Evolutionary conservation across 805 yeast genomes (phyloP).

Genomic region (Ogataea neopini): DNA sequence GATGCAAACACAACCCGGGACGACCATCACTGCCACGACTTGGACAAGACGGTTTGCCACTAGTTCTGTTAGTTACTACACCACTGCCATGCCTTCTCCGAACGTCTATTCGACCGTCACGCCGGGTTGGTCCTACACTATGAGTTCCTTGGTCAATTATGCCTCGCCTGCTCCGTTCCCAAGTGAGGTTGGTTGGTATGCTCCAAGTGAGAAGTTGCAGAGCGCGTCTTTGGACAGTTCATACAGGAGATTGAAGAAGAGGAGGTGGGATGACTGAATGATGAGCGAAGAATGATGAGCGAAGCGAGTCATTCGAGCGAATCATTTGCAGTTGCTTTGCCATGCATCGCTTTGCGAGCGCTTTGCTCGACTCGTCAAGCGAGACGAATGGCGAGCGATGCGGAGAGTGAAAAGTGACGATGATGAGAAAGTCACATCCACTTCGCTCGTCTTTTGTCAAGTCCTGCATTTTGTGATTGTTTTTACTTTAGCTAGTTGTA

Average conservation of each 20-base stretch:
- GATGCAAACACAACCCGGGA: slow-evolving; percentile 87
- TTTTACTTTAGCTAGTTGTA: slow-evolving; percentile 1
- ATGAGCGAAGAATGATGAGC: not conserved
- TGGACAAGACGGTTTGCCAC: slow-evolving; percentile 71
- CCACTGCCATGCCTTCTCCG: slow-evolving; percentile 48
- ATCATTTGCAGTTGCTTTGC: too few species aligned
- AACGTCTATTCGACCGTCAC: slow-evolving; percentile 64
- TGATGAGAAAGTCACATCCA: too few species aligned
- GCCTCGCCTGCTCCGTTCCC: slow-evolving; percentile 76
- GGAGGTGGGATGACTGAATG: slow-evolving; percentile 35
- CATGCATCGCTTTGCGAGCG: not conserved
- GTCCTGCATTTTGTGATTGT: not conserved
- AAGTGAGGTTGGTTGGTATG: slow-evolving; percentile 58
- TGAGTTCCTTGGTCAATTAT: slow-evolving; percentile 60
- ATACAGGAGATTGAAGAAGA: slow-evolving; percentile 29
- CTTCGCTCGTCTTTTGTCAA: slow-evolving; percentile 1
- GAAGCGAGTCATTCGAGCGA: not conserved
- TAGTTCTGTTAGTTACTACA: slow-evolving; percentile 62
- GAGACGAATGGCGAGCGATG: too few species aligned
- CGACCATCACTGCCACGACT: slow-evolving; percentile 61
- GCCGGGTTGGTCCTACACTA: slow-evolving; percentile 79
- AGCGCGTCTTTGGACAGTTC: slow-evolving; percentile 34
- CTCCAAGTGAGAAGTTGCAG: slow-evolving; percentile 55
- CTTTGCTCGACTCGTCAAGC: not conserved
- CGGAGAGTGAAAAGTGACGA: too few species aligned